phyloP scores from a whole-genome alignment of 108 stramenopile species.

The Stephanodiscus triporus region DNA sequence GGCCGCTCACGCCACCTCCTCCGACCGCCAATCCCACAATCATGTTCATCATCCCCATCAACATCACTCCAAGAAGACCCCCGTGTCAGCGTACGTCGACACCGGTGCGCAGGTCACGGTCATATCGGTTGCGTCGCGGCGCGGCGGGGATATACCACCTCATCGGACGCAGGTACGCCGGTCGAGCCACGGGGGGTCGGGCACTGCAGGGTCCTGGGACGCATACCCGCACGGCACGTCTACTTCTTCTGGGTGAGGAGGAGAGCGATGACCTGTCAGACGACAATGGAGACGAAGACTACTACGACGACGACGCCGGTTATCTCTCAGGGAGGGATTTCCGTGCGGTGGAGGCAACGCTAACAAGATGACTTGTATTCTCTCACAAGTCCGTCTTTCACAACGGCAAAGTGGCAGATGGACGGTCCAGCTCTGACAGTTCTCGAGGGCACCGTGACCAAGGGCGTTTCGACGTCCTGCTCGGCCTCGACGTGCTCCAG shows the following conservation, averaged over 20 bases:
- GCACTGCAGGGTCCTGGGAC: conserved; percentile 59
- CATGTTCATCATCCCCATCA: conserved; percentile 6
- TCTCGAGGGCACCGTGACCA: conserved; percentile 50
- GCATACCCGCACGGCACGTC: conserved; percentile 58
- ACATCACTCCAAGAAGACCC: conserved; percentile 21
- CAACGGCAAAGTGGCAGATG: conserved; percentile 21
- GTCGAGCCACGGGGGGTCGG: conserved; percentile 70
- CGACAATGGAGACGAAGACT: not conserved
- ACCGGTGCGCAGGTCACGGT: conserved; percentile 74
- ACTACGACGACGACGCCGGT: not conserved
- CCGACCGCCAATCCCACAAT: not conserved
- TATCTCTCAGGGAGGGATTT: not conserved
- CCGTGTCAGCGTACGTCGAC: conserved; percentile 61
- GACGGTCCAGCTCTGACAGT: conserved; percentile 59
- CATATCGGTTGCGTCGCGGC: conserved; percentile 53
- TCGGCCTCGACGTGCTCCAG: conserved; percentile 49
- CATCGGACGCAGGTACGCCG: conserved; percentile 68
- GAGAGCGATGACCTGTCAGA: not conserved
- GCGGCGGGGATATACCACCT: conserved; percentile 56
- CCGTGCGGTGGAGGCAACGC: not conserved
- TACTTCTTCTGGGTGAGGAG: conserved; percentile 41
- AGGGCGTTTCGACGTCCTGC: conserved; percentile 60
- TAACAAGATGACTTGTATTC: not conserved
- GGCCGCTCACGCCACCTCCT: conserved; percentile 8
- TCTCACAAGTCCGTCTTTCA: not conserved